Conservation (phyloP, 2,329 filamentous ascomycete species). For the Paecilomyces dactylethromorphus region DNA sequence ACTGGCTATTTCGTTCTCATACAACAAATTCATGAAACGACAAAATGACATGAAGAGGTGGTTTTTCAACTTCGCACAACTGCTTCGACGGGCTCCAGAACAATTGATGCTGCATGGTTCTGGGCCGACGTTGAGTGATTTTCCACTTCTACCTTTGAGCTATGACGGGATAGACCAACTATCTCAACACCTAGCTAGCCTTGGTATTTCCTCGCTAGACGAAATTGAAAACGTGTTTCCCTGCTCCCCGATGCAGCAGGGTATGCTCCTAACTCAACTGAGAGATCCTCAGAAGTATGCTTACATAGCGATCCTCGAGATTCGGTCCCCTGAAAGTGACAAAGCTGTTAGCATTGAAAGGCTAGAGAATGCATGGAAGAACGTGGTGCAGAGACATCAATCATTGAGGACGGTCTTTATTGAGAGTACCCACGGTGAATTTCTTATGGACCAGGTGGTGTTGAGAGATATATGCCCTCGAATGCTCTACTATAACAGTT, state of each 20-base stretch:
- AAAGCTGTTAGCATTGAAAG: slow-evolving; percentile 5
- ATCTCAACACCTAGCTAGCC: slow-evolving; percentile 1
- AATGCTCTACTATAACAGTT: neutral
- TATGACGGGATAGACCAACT: slow-evolving; percentile 5
- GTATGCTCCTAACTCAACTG: slow-evolving; percentile 16
- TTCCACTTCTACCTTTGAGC: slow-evolving; percentile 14
- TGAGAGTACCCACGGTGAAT: slow-evolving; percentile 6
- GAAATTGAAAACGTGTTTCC: slow-evolving; percentile 18
- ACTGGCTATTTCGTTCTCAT: slow-evolving; percentile 8
- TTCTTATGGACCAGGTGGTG: slow-evolving; percentile 9
- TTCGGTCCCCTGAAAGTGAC: slow-evolving; percentile 3
- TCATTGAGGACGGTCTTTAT: slow-evolving; percentile 11
- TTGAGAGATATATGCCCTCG: slow-evolving; percentile 1
- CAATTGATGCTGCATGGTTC: neutral
- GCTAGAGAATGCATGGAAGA: slow-evolving; percentile 11
- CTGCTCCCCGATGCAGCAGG: slow-evolving; percentile 17
- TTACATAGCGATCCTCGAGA: slow-evolving; percentile 9
- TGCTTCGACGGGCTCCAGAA: neutral
- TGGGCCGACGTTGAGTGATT: slow-evolving; percentile 9
- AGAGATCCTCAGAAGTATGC: slow-evolving; percentile 14
- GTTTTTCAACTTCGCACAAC: slow-evolving; percentile 5
- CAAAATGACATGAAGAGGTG: slow-evolving; percentile 6
- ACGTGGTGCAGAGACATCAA: slow-evolving; percentile 9
- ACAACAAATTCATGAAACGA: slow-evolving; percentile 7
- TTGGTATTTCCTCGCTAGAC: slow-evolving; percentile 6